Evolutionary conservation across 176 grass and related monocot species (phyloP).

Genomic region (Tuctoria greenei): DNA sequence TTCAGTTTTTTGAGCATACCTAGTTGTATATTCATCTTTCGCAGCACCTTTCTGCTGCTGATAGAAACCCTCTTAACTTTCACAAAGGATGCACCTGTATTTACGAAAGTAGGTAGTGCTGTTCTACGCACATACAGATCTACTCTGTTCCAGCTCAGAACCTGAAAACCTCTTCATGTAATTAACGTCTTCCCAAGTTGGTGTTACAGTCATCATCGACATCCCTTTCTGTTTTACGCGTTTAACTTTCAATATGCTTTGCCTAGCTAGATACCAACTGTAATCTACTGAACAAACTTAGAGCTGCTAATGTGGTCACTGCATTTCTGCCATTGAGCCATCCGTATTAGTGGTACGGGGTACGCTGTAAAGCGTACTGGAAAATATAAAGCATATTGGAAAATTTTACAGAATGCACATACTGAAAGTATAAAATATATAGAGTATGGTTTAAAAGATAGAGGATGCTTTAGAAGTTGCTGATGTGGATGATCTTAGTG

Average conservation of each 20-base stretch:
- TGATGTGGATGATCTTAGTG: too few species aligned
- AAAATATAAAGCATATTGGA: too few species aligned
- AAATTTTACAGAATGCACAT: too few species aligned
- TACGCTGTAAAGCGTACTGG: too few species aligned
- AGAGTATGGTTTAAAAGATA: too few species aligned
- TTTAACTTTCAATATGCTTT: not conserved
- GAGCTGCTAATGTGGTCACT: not conserved
- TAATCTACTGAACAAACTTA: not conserved
- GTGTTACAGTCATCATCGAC: not conserved
- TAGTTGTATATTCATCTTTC: conserved; percentile 19
- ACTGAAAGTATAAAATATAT: too few species aligned
- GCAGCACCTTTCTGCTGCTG: not conserved
- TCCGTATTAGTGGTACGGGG: too few species aligned
- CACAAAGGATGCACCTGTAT: not conserved
- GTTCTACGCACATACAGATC: conserved; percentile 3
- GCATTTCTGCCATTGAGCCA: not conserved
- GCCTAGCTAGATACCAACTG: not conserved
- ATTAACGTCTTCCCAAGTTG: not conserved
- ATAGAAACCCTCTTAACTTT: conserved; percentile 1
- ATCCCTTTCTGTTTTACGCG: not conserved
- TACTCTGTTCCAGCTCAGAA: conserved; percentile 12
- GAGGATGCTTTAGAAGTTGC: too few species aligned
- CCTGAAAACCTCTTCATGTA: not conserved
- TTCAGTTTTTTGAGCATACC: not conserved
- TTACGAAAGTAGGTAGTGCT: conserved; percentile 28